Base-by-base conservation (phyloP, 306 rosid genomes). In the Notholithocarpus densiflorus region DNA sequence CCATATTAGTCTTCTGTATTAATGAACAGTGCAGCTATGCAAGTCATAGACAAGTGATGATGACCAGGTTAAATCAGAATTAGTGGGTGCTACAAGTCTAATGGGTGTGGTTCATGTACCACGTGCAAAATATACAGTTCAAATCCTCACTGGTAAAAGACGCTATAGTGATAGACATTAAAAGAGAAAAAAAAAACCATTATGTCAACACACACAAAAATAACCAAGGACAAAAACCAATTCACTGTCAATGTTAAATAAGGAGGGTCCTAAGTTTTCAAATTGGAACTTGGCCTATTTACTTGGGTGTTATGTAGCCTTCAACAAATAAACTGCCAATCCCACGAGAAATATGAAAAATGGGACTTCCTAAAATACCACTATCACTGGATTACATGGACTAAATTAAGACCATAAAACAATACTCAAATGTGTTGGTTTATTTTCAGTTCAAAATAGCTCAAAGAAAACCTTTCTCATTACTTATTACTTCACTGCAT, bases 1-100 rank as follows among this genome's bases (percentile, higher is more conserved):
- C 21, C 32, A 19, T 66, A 75, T 75, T 76, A 53, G 53, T 82
- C 75, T 60, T 69, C 80, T 74, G 74, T 43, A 77, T 75, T 71
- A 82, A 71, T 32, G 79, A 20, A 77, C 55, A 74, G 76, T 56
- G 61, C 48, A 62, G 59, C 29, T 60, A 75, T 55, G 73, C 7
- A 78, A 72, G 43, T 72, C 19, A 57, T 72, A 6, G 70, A 43
- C 52, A 3, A 6, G 7, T 4, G 71, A 29, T 8, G 20, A 27
- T 48, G 6, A 68, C 48, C 68, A 32, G 56, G 27, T 20, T 24
- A 68, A 53, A 20, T 18, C 17, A 53, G 48, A 57, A 69, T 23
- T 37, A 54, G 34, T 53, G 56, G 20, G 31, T 31, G 27, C 29
- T 32, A 68, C 29, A 37, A 56, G 54, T 68, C 55, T 13, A 56